Base-by-base conservation (phyloP, 2,329 filamentous ascomycete genomes). In the Dendrostoma leiphaemia region DNA sequence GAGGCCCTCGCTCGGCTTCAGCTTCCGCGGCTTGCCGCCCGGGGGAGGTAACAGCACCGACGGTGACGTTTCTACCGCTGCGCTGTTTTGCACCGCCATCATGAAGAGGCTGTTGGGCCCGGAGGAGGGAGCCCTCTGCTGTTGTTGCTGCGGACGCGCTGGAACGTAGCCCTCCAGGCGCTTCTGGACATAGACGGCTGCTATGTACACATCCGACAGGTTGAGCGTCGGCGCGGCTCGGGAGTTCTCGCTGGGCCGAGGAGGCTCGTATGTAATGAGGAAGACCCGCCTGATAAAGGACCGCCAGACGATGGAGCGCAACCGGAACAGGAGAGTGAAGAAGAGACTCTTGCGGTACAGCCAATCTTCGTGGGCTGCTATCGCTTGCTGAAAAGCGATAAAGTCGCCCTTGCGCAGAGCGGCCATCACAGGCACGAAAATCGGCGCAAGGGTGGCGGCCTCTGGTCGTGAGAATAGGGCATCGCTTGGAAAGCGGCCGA, bases 261-360 rank as follows among this genome's bases (percentile, higher is more conserved):
- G 56, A 37, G 84, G 83, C n/a, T 85, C 80, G 59, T 92, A 94
- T 15, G 84, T 89, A 12, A 94, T 76, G 9, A 93, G 72, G 68
- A 96, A 97, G 0, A 86, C 84, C 60, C 85, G 87, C 28, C 91
- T 83, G 17, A 88, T 83, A 6, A 97, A 79, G 1, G 88, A 89
- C 13, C 93, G 85, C 91, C 91, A 96, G 12, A 96, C 82, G 2
- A 95, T 76, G 1, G 90, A 84, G 53, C 94, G 88, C 54, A 92
- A 86, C 49, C 90, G 83, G 64, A 90, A 89, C 3, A 84, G 80
- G 10, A 97, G 76, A 13, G 88, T 84, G 6, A 96, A 78, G 21
- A 95, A 80, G 24, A 96, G 79, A 2, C 89, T 86, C 66, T 86
- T 88, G 35, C 82, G 79, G 26, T 90, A 82, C 55, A 96, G 86